Evolutionary conservation across 1,139 yeast genomes (phyloP).

Genomic region (Lodderomyces metapsilosis): DNA sequence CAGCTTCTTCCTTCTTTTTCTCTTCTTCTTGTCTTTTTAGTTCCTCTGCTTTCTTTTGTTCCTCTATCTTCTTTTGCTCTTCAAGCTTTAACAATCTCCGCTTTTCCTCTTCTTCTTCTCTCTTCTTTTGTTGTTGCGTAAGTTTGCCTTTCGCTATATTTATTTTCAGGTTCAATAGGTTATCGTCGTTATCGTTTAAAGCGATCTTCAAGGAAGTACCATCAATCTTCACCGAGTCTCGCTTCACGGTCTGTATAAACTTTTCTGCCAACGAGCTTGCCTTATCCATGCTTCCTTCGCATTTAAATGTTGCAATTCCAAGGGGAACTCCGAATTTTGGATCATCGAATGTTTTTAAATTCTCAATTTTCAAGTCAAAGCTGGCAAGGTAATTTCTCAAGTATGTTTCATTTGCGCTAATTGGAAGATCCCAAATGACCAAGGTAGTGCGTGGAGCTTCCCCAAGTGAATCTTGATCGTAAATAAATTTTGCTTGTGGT

Average conservation of each 20-base stretch:
- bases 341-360: constrained; percentile 62
- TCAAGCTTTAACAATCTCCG: constrained; percentile 13
- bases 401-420: constrained; percentile 44
- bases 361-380: constrained; percentile 55
- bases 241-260: constrained; percentile 27
- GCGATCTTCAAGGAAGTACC: constrained; percentile 38
- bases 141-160: constrained; percentile 33
- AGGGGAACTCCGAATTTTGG: constrained; percentile 78
- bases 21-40: constrained; percentile 13
- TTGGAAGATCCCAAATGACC: constrained; percentile 64
- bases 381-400: constrained; percentile 53
- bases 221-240: constrained; percentile 36
- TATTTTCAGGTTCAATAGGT: constrained; percentile 30
- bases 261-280: constrained; percentile 48
- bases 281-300: constrained; percentile 55
- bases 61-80: constrained; percentile 17
- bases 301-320: constrained; percentile 68
- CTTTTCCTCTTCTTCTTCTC: constrained; percentile 25
- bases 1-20: constrained; percentile 10
- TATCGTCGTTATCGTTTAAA: constrained; percentile 36
- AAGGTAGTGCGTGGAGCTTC: constrained; percentile 72
- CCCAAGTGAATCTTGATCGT: constrained; percentile 73
- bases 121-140: constrained; percentile 30
- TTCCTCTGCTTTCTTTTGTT: constrained; percentile 17
- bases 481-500: constrained; percentile 53